Conservation (phyloP, 352 stramenopile genomes). For the Globisporangium canariense region DNA sequence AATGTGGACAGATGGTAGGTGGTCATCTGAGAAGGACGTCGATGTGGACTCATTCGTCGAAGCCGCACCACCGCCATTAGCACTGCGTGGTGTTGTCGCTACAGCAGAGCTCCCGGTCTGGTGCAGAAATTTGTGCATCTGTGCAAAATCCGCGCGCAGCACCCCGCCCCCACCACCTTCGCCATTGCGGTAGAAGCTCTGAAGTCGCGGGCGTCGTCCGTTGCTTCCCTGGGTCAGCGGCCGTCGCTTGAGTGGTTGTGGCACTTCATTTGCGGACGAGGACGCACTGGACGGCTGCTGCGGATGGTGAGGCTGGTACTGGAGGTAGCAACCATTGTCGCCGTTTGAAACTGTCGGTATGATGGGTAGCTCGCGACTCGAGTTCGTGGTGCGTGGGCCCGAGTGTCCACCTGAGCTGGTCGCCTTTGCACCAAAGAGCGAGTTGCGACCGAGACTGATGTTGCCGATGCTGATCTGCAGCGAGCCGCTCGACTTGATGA, state of each 20-base stretch:
- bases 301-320: not conserved
- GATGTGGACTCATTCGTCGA: not conserved
- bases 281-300: not conserved
- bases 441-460: slow-evolving; percentile 51
- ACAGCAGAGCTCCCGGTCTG: slow-evolving; percentile 22
- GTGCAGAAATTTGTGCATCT: slow-evolving; percentile 76
- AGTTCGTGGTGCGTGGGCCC: not conserved
- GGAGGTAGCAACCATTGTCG: not conserved
- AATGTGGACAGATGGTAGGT: slow-evolving; percentile 6
- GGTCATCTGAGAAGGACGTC: not conserved
- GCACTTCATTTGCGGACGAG: not conserved
- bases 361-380: slow-evolving; percentile 8
- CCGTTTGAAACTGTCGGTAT: not conserved
- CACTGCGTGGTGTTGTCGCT: slow-evolving; percentile 4
- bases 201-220: slow-evolving; percentile 28
- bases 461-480: slow-evolving; percentile 61
- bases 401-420: slow-evolving; percentile 15
- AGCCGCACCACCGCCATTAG: not conserved
- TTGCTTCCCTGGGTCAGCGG: slow-evolving; percentile 44
- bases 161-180: slow-evolving; percentile 6
- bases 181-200: slow-evolving; percentile 24
- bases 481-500: not conserved
- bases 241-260: slow-evolving; percentile 27
- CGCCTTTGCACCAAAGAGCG: slow-evolving; percentile 46
- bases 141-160: slow-evolving; percentile 40